These are phyloP conservation scores for Coix lacrymajobi DNA, from an alignment of 176 grass and related monocot species.

Conservation along the genomic window DNA sequence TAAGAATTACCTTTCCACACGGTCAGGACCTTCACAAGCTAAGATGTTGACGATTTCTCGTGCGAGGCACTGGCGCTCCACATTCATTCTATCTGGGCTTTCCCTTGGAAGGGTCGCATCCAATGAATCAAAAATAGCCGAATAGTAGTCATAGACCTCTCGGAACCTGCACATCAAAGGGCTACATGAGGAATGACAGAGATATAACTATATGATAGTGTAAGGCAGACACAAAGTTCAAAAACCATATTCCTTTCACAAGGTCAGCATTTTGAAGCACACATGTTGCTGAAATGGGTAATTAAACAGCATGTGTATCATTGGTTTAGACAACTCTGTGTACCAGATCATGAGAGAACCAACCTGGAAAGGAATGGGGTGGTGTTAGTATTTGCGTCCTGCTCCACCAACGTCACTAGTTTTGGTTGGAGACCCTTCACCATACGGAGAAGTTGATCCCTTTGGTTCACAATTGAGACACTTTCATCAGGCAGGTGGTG, in stretches of 20 bases:
- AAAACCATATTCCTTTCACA: neutral
- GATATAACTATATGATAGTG: neutral
- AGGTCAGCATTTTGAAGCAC: neutral
- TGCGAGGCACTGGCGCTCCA: conserved; percentile 73
- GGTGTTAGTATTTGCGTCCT: conserved; percentile 76
- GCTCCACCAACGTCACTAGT: conserved; percentile 68
- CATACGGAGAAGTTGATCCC: conserved; percentile 73
- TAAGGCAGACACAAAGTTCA: neutral
- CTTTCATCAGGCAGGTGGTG: conserved; percentile 88
- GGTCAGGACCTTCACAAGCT: conserved; percentile 75
- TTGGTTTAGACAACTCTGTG: neutral
- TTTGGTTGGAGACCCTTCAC: conserved; percentile 73
- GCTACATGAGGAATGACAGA: neutral
- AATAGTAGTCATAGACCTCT: conserved; percentile 80
- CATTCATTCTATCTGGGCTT: conserved; percentile 72
- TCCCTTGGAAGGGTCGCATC: conserved; percentile 77
- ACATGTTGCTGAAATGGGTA: neutral
- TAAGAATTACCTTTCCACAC: conserved; percentile 66
- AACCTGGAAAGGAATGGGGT: conserved; percentile 65
- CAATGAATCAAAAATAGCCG: conserved; percentile 76
- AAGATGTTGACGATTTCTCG: conserved; percentile 81
- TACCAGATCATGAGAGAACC: neutral
- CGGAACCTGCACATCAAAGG: conserved; percentile 39
- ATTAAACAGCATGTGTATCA: neutral
- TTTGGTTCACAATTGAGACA: conserved; percentile 66